A percentile compares a stretch with the other conserved stretches of the same genome.
These are phyloP conservation scores for Boletus rubropictus DNA, from an alignment of 768 basidiomycete genomes.

Conservation along the genomic window DNA sequence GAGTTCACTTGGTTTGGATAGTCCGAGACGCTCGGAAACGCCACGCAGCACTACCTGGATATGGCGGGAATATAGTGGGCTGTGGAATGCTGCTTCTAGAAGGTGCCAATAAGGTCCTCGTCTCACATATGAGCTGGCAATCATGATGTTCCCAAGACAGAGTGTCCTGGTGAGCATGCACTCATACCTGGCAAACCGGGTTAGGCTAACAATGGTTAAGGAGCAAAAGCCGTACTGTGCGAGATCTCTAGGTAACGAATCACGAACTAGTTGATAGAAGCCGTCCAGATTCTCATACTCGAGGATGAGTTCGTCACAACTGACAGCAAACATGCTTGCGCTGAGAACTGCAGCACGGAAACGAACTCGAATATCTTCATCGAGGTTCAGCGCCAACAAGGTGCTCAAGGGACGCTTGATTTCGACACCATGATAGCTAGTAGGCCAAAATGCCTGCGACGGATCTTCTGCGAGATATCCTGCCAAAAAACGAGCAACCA, in stretches of 20 bases:
- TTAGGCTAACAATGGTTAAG: conserved; percentile 9
- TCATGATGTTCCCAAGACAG: conserved; percentile 69
- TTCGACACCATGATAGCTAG: conserved; percentile 22
- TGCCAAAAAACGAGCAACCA: conserved; percentile 59
- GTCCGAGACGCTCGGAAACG: conserved; percentile 62
- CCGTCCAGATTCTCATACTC: conserved; percentile 21
- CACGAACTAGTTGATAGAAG: conserved; percentile 44
- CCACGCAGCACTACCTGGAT: conserved; percentile 51
- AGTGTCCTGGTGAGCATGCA: conserved; percentile 68
- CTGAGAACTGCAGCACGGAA: conserved; percentile 65
- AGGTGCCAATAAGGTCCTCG: conserved; percentile 86
- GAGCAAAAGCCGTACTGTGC: conserved; percentile 39
- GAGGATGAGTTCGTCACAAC: conserved; percentile 26
- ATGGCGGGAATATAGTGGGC: conserved; percentile 23
- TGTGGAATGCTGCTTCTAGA: conserved; percentile 55
- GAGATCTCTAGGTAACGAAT: conserved; percentile 40
- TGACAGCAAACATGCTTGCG: conserved; percentile 50
- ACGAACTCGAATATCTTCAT: conserved; percentile 80
- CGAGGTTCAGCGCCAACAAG: conserved; percentile 50
- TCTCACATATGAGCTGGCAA: conserved; percentile 69
- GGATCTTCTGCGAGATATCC: conserved; percentile 59
- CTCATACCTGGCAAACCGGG: conserved; percentile 52
- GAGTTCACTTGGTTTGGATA: conserved; percentile 53
- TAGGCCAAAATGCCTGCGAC: conserved; percentile 43
- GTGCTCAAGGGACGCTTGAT: conserved; percentile 39